Percentiles rank a stretch among this genome's conserved stretches.
Conservation (phyloP, 345 rosid species). For the Mercurialis annua region DNA sequence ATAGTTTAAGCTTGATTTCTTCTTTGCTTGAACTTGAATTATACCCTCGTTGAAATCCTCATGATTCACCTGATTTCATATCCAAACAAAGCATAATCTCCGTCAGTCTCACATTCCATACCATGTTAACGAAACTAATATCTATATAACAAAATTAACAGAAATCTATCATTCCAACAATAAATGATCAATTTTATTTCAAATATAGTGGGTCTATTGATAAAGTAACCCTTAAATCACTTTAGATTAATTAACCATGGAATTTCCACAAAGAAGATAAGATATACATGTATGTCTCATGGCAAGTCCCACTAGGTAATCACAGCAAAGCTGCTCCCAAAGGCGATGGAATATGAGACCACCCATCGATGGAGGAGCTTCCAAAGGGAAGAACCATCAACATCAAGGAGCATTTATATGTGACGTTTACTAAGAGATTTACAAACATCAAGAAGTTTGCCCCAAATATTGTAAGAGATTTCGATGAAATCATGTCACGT, state of each 20-base stretch:
- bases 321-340: conserved; percentile 2
- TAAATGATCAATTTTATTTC: no score
- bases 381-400: background rate
- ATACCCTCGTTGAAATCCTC: conserved; percentile 99
- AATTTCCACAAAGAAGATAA: background rate
- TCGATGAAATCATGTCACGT: no score
- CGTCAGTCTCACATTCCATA: background rate
- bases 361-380: background rate
- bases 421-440: background rate
- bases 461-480: no score
- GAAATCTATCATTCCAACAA: no score
- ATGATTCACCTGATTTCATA: conserved; percentile 72
- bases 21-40: conserved; percentile 99
- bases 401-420: background rate
- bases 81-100: conserved; percentile 6
- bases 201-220: no score
- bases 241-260: no score
- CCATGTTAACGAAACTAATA: no score
- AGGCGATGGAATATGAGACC: background rate
- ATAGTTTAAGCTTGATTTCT: conserved; percentile 96
- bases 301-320: background rate
- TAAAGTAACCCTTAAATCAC: no score
- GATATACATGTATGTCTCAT: background rate
- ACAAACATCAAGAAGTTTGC: no score
- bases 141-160: no score